phyloP scores from a whole-genome alignment of 257 asterid species.

The Paraleonurus japonicus region DNA sequence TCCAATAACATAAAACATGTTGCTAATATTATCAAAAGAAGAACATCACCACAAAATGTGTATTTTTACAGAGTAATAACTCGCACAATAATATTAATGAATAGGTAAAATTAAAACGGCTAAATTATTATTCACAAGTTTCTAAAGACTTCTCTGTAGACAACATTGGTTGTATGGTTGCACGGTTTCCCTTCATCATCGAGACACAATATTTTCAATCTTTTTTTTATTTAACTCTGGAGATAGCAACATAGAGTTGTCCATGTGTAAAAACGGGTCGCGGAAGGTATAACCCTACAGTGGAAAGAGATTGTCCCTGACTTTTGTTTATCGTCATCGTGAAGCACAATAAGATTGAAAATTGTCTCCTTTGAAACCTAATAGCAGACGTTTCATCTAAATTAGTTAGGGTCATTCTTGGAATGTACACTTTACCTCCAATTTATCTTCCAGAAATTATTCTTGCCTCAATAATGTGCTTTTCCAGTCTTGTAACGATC shows the following conservation, averaged over 20 bases:
- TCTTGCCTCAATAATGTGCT: background rate
- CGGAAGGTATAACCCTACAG: background rate
- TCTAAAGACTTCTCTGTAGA: background rate
- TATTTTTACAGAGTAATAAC: no score
- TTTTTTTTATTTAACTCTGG: no score
- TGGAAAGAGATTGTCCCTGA: no score
- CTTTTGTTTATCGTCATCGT: background rate
- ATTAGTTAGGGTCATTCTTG: background rate
- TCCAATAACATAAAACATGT: no score
- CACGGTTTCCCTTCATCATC: background rate
- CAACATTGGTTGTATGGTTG: background rate
- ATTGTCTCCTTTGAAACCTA: background rate
- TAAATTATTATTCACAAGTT: no score
- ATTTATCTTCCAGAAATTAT: background rate
- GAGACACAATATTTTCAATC: background rate
- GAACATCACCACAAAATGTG: no score
- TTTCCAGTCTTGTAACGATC: background rate
- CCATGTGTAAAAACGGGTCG: background rate
- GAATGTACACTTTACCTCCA: background rate
- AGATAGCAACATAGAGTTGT: background rate
- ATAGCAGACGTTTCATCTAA: background rate
- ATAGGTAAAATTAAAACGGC: no score
- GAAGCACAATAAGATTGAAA: background rate
- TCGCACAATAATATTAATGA: no score
- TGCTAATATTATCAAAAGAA: no score